A percentile compares a stretch with the other conserved stretches of the same genome.
Evolutionary conservation across 1,284 basidiomycete genomes (phyloP).

Genomic region (Takashimella koratensis): DNA sequence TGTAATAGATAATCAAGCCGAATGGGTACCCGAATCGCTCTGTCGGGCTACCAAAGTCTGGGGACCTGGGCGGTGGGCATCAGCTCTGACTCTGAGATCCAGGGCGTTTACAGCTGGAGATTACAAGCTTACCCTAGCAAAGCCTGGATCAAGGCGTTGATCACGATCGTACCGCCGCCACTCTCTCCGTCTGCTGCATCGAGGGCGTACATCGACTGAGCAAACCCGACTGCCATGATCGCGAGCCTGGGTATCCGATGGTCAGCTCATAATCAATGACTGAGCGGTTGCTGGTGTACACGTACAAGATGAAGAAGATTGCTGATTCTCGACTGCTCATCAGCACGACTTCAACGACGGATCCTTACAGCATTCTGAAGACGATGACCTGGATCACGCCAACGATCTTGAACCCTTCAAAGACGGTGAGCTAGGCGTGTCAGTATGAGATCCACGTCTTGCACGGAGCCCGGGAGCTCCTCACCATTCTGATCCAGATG

Average conservation of each 20-base stretch:
- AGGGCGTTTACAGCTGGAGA: constrained; percentile 1
- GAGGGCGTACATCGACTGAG: constrained; percentile 70
- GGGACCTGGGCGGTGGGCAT: constrained; percentile 56
- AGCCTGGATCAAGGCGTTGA: constrained; percentile 75
- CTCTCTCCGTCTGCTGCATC: constrained; percentile 82
- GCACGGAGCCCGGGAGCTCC: no score
- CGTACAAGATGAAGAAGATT: constrained; percentile 80
- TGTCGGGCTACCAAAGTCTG: constrained; percentile 68
- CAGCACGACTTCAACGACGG: neutral
- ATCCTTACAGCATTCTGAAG: constrained; percentile 60
- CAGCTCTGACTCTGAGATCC: no score
- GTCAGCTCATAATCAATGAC: constrained; percentile 7
- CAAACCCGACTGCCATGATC: constrained; percentile 77
- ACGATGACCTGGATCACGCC: constrained; percentile 51
- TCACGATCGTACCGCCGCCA: constrained; percentile 58
- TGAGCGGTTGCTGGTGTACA: constrained; percentile 2
- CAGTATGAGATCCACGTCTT: neutral
- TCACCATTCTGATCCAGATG: constrained; percentile 83
- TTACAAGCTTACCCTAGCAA: constrained; percentile 62
- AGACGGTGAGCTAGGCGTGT: constrained; percentile 38
- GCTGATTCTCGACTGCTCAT: constrained; percentile 65
- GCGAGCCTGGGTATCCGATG: constrained; percentile 57
- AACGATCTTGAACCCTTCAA: constrained; percentile 60
- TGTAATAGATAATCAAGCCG: constrained; percentile 76
- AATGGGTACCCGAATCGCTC: constrained; percentile 55